phyloP scores from a whole-genome alignment of 805 yeast genomes.

The Tetrapisispora namnaoensis region DNA sequence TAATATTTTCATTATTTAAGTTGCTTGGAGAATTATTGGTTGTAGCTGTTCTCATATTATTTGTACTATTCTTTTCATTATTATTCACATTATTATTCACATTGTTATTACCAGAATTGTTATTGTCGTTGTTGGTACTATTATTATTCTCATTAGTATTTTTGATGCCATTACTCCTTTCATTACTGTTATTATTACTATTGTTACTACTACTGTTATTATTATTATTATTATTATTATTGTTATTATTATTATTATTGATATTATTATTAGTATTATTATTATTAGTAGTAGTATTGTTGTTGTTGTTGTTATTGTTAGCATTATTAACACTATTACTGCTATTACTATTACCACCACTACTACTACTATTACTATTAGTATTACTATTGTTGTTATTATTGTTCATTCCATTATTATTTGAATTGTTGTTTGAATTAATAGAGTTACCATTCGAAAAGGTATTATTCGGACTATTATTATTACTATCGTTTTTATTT shows the following conservation, averaged over 20 bases:
- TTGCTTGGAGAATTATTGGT: background rate
- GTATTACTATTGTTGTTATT: constrained; percentile 1
- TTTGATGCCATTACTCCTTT: too few relatives aligned
- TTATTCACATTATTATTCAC: constrained; percentile 3
- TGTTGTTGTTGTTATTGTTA: constrained; percentile 1
- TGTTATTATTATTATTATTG: constrained; percentile 1
- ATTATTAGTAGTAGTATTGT: background rate
- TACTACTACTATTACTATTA: constrained; percentile 1
- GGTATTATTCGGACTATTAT: background rate
- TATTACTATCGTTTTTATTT: constrained; percentile 3
- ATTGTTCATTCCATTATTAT: constrained; percentile 1
- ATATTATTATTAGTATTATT: background rate
- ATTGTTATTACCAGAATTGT: too few relatives aligned
- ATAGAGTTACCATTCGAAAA: background rate
- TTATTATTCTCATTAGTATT: too few relatives aligned
- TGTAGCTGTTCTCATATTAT: background rate
- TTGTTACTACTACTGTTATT: background rate
- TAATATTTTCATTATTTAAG: background rate
- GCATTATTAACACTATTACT: constrained; percentile 1
- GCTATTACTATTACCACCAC: constrained; percentile 1
- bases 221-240: constrained; percentile 1
- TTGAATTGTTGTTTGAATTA: background rate
- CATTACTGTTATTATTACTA: too few relatives aligned
- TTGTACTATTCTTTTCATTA: constrained; percentile 3
- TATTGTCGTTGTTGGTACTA: too few relatives aligned